Evolutionary conservation across 2,329 filamentous ascomycete species (phyloP), one percentile per base, ranked within the genome.

Genomic region (Neurospora crassa): DNA sequence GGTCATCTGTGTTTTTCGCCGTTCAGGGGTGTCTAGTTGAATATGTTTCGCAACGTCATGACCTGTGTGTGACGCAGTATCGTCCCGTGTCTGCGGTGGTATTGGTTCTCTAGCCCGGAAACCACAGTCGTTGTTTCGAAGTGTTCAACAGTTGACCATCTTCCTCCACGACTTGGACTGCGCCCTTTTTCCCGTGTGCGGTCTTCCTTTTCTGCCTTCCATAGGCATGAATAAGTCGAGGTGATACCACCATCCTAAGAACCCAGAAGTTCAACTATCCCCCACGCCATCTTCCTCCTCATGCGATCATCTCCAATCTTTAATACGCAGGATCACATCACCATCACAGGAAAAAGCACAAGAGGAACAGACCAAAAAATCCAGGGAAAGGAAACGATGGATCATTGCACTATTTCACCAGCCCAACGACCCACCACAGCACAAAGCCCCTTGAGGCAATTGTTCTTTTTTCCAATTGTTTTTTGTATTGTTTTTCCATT

Each of bases 401-500:
- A 63, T 63, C 53, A 63, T 63, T 63, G 53, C 53, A 34, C 53
- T 63, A 63, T 34, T 34, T 63, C 1, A 63, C 53, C 1, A 63
- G 53, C 1, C 24, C 24, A 63, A 34, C 29, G 8, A 34, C 47
- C 20, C 53, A 63, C 18, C 53, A 18, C 45, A 47, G 5, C n/a
- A 47, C 43, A 47, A 47, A 43, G 16, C 41, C 41, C 41, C 41
- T 42, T 8, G 41, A 42, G 41, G 41, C 41, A 18, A 42, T 42
- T 18, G 41, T 6, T 42, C n/a, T 42, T 42, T 34, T 63, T 63
- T 34, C 53, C 53, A 63, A 63, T 63, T 63, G 53, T 63, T 63
- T 63, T 63, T 63, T 71, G 34, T 69, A 53, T 40, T 69, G 72
- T 72, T 73, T 72, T 68, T 70, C 42, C 67, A n/a, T 63, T 69